phyloP scores from a whole-genome alignment of 176 grass and related monocot genomes.

The Chloris gayana region DNA sequence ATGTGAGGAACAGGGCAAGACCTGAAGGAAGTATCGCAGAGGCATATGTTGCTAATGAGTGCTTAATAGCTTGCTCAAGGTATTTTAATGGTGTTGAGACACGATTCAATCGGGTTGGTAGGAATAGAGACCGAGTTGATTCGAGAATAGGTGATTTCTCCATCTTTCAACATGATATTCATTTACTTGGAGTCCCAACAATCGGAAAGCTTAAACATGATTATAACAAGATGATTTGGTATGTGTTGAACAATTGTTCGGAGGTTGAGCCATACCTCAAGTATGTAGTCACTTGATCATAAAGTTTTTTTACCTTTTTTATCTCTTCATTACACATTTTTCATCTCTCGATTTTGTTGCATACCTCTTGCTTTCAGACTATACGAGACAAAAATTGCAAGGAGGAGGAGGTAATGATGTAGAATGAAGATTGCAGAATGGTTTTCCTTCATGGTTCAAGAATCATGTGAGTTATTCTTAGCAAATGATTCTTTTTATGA shows the following conservation, averaged over 20 bases:
- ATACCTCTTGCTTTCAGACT: background rate
- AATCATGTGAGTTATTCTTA: background rate
- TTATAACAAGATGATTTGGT: too few relatives aligned
- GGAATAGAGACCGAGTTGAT: background rate
- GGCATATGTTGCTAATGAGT: background rate
- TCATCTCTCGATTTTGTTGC: too few relatives aligned
- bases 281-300: too few relatives aligned
- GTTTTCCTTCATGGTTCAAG: background rate
- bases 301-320: background rate
- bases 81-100: background rate
- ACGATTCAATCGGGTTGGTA: background rate
- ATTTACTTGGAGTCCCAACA: too few relatives aligned
- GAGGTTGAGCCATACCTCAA: background rate
- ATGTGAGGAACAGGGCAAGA: background rate
- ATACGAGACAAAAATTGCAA: background rate
- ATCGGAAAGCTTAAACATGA: too few relatives aligned
- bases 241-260: background rate
- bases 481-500: too few relatives aligned
- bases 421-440: background rate
- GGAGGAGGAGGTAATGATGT: background rate
- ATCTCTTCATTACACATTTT: background rate
- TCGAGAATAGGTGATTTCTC: too few relatives aligned
- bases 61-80: background rate
- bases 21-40: background rate
- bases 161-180: too few relatives aligned